Percentiles rank a stretch among this genome's conserved stretches.
Conservation (phyloP, 192 early-diverging fungal genomes). For the Obelidium mucronatum region DNA sequence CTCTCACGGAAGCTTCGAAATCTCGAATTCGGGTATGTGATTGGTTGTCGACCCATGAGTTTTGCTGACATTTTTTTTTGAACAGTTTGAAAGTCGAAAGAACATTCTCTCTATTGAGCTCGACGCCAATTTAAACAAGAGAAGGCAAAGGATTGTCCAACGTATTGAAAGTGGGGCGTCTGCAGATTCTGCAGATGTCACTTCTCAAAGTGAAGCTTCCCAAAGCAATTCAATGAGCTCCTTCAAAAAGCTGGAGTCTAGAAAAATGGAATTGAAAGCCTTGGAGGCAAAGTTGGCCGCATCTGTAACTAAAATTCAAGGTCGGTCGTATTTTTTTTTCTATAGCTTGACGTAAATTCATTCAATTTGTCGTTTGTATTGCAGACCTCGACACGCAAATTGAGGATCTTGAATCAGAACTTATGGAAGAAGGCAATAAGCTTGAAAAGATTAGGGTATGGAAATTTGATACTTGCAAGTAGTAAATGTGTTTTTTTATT, state of each 20-base stretch:
- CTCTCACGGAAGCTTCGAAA: conserved; percentile 61
- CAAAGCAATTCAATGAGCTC: neutral
- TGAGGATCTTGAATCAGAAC: conserved; percentile 36
- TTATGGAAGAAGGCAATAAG: conserved; percentile 41
- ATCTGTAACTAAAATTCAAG: conserved; percentile 33
- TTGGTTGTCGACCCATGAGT: conserved; percentile 6
- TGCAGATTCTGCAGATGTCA: conserved; percentile 17
- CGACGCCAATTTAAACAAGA: conserved; percentile 69
- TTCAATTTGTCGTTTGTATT: neutral
- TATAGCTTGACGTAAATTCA: neutral
- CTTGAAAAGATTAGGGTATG: conserved; percentile 41
- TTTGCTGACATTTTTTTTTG: conserved; percentile 9
- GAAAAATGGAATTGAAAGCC: conserved; percentile 23
- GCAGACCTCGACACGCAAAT: conserved; percentile 57
- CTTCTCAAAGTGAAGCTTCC: conserved; percentile 20
- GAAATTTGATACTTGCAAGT: neutral
- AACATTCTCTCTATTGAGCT: conserved; percentile 78
- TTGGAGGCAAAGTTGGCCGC: conserved; percentile 14
- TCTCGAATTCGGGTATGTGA: conserved; percentile 60
- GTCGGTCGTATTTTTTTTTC: neutral
- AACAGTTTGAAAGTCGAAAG: conserved; percentile 74
- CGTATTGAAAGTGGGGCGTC: conserved; percentile 58
- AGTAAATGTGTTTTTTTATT: neutral
- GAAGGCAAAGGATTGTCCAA: conserved; percentile 70
- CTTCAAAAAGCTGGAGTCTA: conserved; percentile 5